Evolutionary conservation across 2,329 filamentous ascomycete genomes (phyloP), one percentile per base, ranked within the genome.

Genomic region (Xylariales sp.): DNA sequence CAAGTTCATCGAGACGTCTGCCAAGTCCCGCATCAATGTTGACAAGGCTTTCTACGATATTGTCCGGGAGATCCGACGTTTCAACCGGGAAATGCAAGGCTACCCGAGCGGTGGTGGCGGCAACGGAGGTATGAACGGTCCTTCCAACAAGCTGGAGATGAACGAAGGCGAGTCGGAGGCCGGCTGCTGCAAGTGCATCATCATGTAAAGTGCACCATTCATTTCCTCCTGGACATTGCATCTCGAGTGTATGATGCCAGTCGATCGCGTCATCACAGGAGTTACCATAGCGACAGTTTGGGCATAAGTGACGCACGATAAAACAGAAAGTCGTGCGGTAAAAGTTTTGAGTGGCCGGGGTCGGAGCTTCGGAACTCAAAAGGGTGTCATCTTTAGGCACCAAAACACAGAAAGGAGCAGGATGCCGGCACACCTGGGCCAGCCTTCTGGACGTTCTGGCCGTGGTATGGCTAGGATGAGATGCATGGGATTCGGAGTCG

Each of bases 41-140:
- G 93, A 98, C 67, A 90, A 94, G 68, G 89, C 91, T 39, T 98
- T 98, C 70, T 97, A 91, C 76, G 90, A 97, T 61, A 90, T 97
- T 53, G 93, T 98, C 42, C 85, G 93, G 61, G 93, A 97, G 64
- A 98, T 98, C 59, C 82, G 93, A 67, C 85, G 88, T 67, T 97
- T 95, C 70, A 97, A 98, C 80, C 91, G 93, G 63, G 91, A 97
- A 61, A 94, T 96, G 83, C 89, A 90, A 44, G 88, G 87, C 43
- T 88, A 94, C 65, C 81, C 83, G 30, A 80, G 82, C 42, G 80
- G 76, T 45, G 84, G 83, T 52, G 81, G 82, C 49, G 70, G 78
- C 54, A 70, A 74, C 44, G 70, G 81, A 45, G 79, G 80, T 51
- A 66, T 68, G 46, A 77, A 75, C 52, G 78, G 76, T 53, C 83